Base-by-base conservation (phyloP, 129 eudicot genomes). In the Tanacetum coccineum region DNA sequence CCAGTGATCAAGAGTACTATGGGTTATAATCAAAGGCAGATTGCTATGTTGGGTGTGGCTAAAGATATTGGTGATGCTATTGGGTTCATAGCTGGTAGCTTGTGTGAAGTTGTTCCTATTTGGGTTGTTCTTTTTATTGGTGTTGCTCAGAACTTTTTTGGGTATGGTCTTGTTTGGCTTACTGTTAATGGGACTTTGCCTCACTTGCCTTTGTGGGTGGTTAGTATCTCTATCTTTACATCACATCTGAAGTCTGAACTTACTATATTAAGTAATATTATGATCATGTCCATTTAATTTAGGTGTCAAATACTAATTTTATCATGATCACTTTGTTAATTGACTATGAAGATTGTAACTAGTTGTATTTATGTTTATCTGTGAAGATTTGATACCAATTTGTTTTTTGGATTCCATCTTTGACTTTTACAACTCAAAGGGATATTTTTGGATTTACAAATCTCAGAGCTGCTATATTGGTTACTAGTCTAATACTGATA, bases 151-250 rank as follows among this genome's bases (percentile, higher is more conserved):
- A 87, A 87, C 47, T 81, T 87, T 78, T 78, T 87, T 73, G 94
- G 95, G 13, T 83, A 83, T 81, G 89, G 89, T 58, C 74, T 87
- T 40, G 85, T 87, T 79, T 81, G 95, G 90, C 90, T 87, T 64
- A 79, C 84, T 65, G 76, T 87, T 61, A 74, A 72, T 60, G 67
- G 59, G 2, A 77, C 72, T 9, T 70, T 83, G 81, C 89, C 95
- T 25, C 59, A 72, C 57, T 59, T 80, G 68, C 90, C 90, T 70
- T 60, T 84, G 46, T 87, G 95, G 95, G 82, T 81, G 81, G 95
- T 87, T 11, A 84, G 85, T 81, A 46, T 40, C 70, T 60, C 60
- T 45, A 25, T 74, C 72, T 62, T 30, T 59, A 62, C 22, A 45
- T 40, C 63, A 9, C 57, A 36, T 36, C 42, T 36, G 0, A 6